A percentile compares a stretch with the other conserved stretches of the same genome.
phyloP scores from a whole-genome alignment of 78 protist genomes.

The Chrysochromulina parva region DNA sequence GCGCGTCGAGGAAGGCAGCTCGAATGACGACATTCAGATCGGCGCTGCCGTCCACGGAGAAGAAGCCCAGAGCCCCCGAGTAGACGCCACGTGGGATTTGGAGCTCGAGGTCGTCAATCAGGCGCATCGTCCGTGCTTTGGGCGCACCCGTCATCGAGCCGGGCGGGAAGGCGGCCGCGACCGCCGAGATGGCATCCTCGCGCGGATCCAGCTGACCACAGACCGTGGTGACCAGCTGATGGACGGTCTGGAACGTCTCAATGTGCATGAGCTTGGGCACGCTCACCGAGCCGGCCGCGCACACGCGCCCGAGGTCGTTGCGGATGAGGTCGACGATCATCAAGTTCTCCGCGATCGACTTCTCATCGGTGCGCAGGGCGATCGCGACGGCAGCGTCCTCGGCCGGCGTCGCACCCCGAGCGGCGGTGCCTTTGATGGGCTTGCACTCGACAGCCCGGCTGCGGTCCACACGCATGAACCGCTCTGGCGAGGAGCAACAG shows the following conservation, averaged over 20 bases:
- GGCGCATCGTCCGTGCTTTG: conserved; percentile 42
- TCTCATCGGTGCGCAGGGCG: conserved; percentile 21
- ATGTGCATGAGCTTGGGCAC: conserved; percentile 67
- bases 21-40: conserved; percentile 67
- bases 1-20: not conserved
- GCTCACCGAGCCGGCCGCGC: conserved; percentile 56
- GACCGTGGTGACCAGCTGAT: conserved; percentile 79
- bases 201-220: conserved; percentile 23
- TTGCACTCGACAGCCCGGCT: conserved; percentile 45
- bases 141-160: conserved; percentile 86
- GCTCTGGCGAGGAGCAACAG: conserved; percentile 47
- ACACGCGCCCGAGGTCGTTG: conserved; percentile 71
- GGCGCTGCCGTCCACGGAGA: conserved; percentile 53
- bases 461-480: conserved; percentile 42
- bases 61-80: conserved; percentile 53
- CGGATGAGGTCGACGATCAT: conserved; percentile 67
- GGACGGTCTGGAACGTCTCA: conserved; percentile 76
- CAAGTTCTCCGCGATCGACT: conserved; percentile 71
- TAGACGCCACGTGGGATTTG: conserved; percentile 31
- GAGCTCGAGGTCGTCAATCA: conserved; percentile 42
- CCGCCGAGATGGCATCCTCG: conserved; percentile 5
- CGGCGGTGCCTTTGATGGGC: conserved; percentile 74
- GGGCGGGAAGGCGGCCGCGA: conserved; percentile 54
- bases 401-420: not conserved
- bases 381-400: conserved; percentile 15